Conservation (phyloP, 1,139 yeast genomes). For the Nakaseomyces delphensis region DNA sequence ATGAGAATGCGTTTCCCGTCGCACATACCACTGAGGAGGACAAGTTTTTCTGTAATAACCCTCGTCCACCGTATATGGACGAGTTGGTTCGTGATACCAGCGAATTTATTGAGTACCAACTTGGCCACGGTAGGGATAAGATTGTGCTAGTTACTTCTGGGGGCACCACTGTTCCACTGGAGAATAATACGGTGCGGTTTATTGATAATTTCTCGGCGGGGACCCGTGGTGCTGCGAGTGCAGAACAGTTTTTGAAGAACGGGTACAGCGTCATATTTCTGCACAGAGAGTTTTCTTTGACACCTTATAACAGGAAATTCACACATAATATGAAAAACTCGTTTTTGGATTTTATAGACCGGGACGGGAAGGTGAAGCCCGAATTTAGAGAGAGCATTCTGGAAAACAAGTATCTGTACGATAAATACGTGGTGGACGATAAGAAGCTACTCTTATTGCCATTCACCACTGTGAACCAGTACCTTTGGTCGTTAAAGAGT, state of each 20-base stretch:
- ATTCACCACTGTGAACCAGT: slow-evolving; percentile 91
- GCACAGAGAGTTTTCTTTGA: slow-evolving; percentile 82
- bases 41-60: slow-evolving; percentile 59
- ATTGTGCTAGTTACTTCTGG: slow-evolving; percentile 88
- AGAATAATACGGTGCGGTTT: slow-evolving; percentile 90
- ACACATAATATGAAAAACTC: slow-evolving; percentile 70
- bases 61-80: slow-evolving; percentile 64
- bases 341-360: slow-evolving; percentile 70
- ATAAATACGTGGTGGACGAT: slow-evolving; percentile 38
- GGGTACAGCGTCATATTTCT: slow-evolving; percentile 89
- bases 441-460: slow-evolving; percentile 56
- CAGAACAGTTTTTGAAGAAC: slow-evolving; percentile 76
- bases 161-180: slow-evolving; percentile 98
- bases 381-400: slow-evolving; percentile 57
- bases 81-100: slow-evolving; percentile 49
- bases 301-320: slow-evolving; percentile 86
- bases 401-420: slow-evolving; percentile 57
- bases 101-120: slow-evolving; percentile 49
- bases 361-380: slow-evolving; percentile 47
- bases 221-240: slow-evolving; percentile 93
- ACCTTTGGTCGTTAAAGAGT: slow-evolving; percentile 68
- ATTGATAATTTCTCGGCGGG: slow-evolving; percentile 97
- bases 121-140: slow-evolving; percentile 38
- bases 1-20: slow-evolving; percentile 55
- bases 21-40: slow-evolving; percentile 71